Evolutionary conservation across 1,139 yeast genomes (phyloP), one percentile per base, ranked within the genome.

Genomic region (Zygoascus sp.): DNA sequence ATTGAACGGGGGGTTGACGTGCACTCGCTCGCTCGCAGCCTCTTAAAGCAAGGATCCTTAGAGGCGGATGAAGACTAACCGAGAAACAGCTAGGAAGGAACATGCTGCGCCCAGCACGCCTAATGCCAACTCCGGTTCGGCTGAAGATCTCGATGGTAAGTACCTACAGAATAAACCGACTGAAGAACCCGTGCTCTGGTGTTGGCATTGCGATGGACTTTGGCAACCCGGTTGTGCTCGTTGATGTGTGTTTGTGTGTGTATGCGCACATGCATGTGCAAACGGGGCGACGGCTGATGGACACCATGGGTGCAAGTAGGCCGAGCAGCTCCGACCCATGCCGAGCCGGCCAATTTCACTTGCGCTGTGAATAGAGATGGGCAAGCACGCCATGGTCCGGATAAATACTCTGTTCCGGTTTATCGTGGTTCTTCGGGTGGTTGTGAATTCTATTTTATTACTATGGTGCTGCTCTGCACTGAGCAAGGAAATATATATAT

Each of bases 121-220:
- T 20, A 4, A 28, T n/a, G 28, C 30, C 5, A 38, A 20, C 15
- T 11, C 32, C 7, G 32, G 22, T 15, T 41, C 44, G 9, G 19
- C 19, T 17, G 46, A 43, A 9, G 35, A 43, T 23, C 25, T 43
- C 11, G 46, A 43, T 43, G 46, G 46, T 43, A 27, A 35, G 46
- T 36, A 43, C 5, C 34, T 3, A 30, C 8, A 11, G 16, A 9
- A n/a, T n/a, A 3, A n/a, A 3, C 13, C 5, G 8, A 13, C 13
- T 13, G 34, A 16, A n/a, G 13, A n/a, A 9, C 34, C 32, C 15
- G 16, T 15, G 13, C 3, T 11, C 16, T n/a, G 3, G 34, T n/a
- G 28, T 4, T 25, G 28, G n/a, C 3, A 3, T 7, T 25, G 28
- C 28, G 6, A n/a, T 10, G 9, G 28, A 25, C 9, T 6, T 7